Percentiles rank a stretch among this genome's conserved stretches.
Evolutionary conservation across 441 rosid species (phyloP).

Genomic region (Sinapis alba): DNA sequence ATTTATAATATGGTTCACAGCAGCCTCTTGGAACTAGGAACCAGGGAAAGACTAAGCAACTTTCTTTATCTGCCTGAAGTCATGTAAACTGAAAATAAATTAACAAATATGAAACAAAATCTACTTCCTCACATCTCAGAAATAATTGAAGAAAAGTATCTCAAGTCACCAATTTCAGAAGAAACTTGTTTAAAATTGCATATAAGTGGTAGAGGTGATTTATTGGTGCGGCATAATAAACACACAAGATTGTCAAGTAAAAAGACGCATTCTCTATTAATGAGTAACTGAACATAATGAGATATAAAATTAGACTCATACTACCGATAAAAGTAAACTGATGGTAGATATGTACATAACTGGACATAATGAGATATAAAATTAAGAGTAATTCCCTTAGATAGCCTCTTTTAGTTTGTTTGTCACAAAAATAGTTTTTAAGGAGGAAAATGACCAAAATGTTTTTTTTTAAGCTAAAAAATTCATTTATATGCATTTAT

Average conservation of each 20-base stretch:
- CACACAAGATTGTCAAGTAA: neutral
- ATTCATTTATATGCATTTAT: no score
- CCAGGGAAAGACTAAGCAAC: neutral
- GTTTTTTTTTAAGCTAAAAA: no score
- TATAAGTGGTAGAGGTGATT: neutral
- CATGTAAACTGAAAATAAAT: neutral
- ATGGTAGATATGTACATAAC: no score
- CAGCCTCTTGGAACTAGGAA: neutral
- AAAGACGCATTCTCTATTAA: neutral
- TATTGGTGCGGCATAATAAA: neutral
- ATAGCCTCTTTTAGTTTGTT: no score
- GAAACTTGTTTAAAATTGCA: neutral
- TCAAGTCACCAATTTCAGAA: neutral
- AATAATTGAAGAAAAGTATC: neutral
- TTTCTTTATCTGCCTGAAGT: neutral
- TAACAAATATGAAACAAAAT: neutral
- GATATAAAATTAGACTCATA: no score
- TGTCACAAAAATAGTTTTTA: no score
- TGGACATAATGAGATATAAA: neutral
- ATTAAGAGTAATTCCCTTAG: no score
- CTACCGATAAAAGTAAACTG: no score
- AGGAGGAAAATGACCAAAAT: no score
- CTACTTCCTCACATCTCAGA: neutral
- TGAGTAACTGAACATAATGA: neutral
- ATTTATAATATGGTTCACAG: neutral